Evolutionary conservation across 805 yeast genomes (phyloP), one percentile per base, ranked within the genome.

Genomic region (Spencermartinsiella europaea): DNA sequence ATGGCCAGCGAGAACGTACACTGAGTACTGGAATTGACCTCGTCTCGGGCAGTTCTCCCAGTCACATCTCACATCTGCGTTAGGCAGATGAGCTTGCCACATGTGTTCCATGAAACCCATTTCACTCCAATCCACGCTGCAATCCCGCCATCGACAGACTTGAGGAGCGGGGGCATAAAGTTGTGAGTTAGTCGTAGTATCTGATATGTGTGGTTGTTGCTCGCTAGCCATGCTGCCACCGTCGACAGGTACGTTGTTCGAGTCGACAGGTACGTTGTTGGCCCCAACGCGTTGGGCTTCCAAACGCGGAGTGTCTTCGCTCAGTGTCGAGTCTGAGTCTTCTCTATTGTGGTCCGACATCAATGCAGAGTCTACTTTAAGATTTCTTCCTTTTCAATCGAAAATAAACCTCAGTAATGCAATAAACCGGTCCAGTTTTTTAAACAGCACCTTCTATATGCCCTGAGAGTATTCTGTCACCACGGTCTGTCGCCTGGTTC

Each of bases 1-100:
- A 58, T 83, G 91, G 0, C 83, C 70, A 0, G 80, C 68, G 27
- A 84, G 67, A 0, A 83, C 81, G 61, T 76, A 75, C 42, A 80
- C 58, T 8, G 79, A 73, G 14, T 77, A 78, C 56, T 75, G 81
- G 21, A 67, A 67, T 1, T 73, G 60, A 3, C 81, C 83, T 44
- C 65, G 69, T 14, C 79, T 53, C 12, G 74, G 62, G 58, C 90
- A 83, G 7, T 70, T 74, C 34, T 67, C 71, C 90, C 90, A 83
- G 38, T 72, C 75, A 53, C 89, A 83, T 4, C 71, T 59, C 52
- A 77, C 76, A 42, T 74, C 68, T 16, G 61, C 48, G 45, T 59
- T 51, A 14, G 52, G 65, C 12, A 71, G 63, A 47, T 73, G 78
- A 15, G 58, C 68, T n/a, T 58, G 58, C 28, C 60, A 63, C 16